Conservation (phyloP, 192 early-diverging fungal genomes). For the Umbelopsis sp. region DNA sequence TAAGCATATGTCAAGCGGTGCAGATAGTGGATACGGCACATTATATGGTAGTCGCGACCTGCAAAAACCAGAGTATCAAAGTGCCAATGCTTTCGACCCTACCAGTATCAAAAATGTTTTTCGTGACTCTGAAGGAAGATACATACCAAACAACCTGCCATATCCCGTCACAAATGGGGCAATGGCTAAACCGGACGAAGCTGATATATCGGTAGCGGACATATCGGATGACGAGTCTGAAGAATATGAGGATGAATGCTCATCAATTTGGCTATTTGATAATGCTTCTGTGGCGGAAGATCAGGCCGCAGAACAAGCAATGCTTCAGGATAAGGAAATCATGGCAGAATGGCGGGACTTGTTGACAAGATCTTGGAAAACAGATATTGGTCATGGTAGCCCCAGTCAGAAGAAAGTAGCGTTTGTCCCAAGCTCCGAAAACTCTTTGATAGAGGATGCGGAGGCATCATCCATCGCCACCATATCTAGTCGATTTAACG, state of each 20-base stretch:
- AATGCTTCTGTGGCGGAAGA: slow-evolving; percentile 25
- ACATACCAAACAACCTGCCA: background rate
- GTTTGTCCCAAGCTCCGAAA: slow-evolving; percentile 13
- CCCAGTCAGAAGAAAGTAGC: background rate
- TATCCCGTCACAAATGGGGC: background rate
- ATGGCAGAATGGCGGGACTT: slow-evolving; percentile 37
- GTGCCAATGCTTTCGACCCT: background rate
- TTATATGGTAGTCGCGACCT: background rate
- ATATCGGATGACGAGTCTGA: slow-evolving; percentile 6
- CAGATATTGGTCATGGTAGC: slow-evolving; percentile 8
- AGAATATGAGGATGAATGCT: slow-evolving; percentile 7
- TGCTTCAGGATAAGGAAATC: slow-evolving; percentile 30
- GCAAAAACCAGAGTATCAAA: background rate
- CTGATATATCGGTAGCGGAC: background rate
- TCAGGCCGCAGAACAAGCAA: slow-evolving; percentile 26
- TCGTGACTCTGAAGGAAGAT: slow-evolving; percentile 16
- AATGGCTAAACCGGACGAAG: background rate
- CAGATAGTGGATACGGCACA: slow-evolving; percentile 10
- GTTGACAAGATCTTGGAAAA: slow-evolving; percentile 36
- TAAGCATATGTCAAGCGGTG: background rate
- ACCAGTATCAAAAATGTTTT: slow-evolving; percentile 17
- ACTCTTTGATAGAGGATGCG: slow-evolving; percentile 3
- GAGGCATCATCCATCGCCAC: slow-evolving; percentile 26
- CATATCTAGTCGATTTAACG: slow-evolving; percentile 32
- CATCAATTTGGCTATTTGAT: slow-evolving; percentile 24